A percentile compares a stretch with the other conserved stretches of the same genome.
phyloP scores from a whole-genome alignment of 257 asterid species.

The Perilla frutescens region DNA sequence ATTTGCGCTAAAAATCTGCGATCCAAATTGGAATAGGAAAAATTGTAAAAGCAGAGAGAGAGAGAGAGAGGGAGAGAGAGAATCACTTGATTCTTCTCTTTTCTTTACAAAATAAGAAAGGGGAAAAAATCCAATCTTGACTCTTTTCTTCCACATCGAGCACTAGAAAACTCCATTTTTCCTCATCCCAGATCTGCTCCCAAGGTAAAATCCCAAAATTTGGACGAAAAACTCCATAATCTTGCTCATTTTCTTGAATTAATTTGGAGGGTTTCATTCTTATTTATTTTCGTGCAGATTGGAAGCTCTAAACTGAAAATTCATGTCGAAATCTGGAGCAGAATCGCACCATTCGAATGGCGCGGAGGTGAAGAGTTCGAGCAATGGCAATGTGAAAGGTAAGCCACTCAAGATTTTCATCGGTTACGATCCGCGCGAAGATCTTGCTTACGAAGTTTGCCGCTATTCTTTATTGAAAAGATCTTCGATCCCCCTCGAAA shows the following conservation, averaged over 20 bases:
- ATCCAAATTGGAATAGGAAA: constrained; percentile 15
- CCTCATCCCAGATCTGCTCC: constrained; percentile 36
- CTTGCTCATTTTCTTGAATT: constrained; percentile 1
- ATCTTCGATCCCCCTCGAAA: constrained; percentile 76
- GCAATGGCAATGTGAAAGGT: constrained; percentile 34
- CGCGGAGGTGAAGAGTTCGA: constrained; percentile 24
- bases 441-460: constrained; percentile 82
- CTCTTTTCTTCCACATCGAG: constrained; percentile 15
- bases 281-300: constrained; percentile 25
- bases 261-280: background rate
- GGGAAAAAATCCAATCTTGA: background rate
- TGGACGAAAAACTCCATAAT: background rate
- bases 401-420: constrained; percentile 60
- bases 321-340: constrained; percentile 37
- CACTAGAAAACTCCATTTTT: background rate
- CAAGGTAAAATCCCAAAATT: constrained; percentile 26
- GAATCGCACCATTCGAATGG: constrained; percentile 29
- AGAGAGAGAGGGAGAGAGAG: no score
- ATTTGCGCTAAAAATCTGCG: constrained; percentile 26
- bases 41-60: background rate
- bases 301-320: constrained; percentile 23
- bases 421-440: constrained; percentile 85
- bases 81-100: background rate
- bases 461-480: constrained; percentile 62
- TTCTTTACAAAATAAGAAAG: background rate